Evolutionary conservation across 2,329 filamentous ascomycete genomes (phyloP).

Genomic region (Xylariales sp.): DNA sequence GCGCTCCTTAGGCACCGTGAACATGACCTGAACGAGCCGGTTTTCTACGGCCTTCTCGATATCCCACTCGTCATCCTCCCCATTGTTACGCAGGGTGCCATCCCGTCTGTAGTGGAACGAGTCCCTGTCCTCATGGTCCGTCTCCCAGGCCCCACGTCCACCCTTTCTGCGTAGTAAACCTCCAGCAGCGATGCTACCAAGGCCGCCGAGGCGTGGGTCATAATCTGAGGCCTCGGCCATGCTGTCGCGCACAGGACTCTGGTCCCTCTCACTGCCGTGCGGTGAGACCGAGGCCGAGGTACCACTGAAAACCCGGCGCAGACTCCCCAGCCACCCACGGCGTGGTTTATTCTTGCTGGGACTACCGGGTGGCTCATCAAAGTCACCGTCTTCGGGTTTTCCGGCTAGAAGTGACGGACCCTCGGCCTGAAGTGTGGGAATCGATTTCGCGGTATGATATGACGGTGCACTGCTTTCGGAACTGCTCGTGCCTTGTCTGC

Average conservation of each 20-base stretch:
- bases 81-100: constrained; percentile 35
- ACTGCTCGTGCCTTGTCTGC: constrained; percentile 30
- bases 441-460: constrained; percentile 51
- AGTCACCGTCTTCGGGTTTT: constrained; percentile 23
- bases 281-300: constrained; percentile 25
- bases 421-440: constrained; percentile 47
- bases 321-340: constrained; percentile 64
- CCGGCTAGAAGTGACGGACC: constrained; percentile 44
- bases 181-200: constrained; percentile 39
- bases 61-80: constrained; percentile 69
- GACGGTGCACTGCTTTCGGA: constrained; percentile 28
- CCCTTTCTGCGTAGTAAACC: constrained; percentile 49
- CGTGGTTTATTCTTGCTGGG: constrained; percentile 54
- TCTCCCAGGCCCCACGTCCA: constrained; percentile 51
- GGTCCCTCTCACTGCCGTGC: constrained; percentile 13
- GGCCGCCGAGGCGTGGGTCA: constrained; percentile 36
- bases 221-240: constrained; percentile 34
- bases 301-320: constrained; percentile 59
- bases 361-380: constrained; percentile 38
- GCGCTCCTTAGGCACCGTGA: constrained; percentile 84
- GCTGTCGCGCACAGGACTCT: constrained; percentile 25
- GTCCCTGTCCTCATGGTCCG: constrained; percentile 15
- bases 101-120: constrained; percentile 1
- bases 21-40: constrained; percentile 77
- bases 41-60: constrained; percentile 69